Base-by-base conservation (phyloP, 2,329 filamentous ascomycete species). In the Coleophoma eucalyptorum region DNA sequence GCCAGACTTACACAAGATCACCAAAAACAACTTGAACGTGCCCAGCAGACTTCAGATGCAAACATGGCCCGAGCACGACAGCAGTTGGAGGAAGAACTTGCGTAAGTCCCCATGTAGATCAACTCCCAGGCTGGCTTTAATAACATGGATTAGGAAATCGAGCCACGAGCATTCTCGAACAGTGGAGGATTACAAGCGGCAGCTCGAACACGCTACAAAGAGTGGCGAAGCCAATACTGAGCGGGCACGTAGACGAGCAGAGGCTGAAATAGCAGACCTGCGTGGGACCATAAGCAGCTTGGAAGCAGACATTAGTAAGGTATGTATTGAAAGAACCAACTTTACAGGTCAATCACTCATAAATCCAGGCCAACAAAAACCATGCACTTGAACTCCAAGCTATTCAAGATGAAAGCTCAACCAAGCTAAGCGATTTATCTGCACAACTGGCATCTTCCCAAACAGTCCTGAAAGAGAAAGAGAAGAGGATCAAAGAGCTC, bases 211-310 rank as follows among this genome's bases (percentile, higher is more conserved):
- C 53, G 62, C 73, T 3, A 74, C 74, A 42, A 80, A 77, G 54
- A 67, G 67, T 4, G 67, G 73, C 1, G 72, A 79, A 52, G 68
- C 71, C 2, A 79, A 83, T 49, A 62, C 69, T 1, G 76, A 80
- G 44, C 73, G 77, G 34, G 63, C 71, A 3, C 72, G 72, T 48
- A 70, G 74, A 26, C 69, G 77, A 40, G 66, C 69, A 21, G 84
- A 87, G 41, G 81, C 79, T 1, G 83, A 89, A 59, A 73, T 79
- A 47, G 77, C 80, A n/a, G 83, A 86, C 55, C 67, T 89, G 12
- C 78, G 79, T 59, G 77, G 76, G 20, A 83, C 75, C 2, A 76
- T 87, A 26, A 80, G 77, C 49, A 75, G 77, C 42, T 69, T 90
- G 15, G 80, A 88, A 63, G 78, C 81, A 33, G 80, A 84, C 57